Base-by-base conservation (phyloP, 495 filamentous ascomycete genomes). In the Xylaria intraflava region DNA sequence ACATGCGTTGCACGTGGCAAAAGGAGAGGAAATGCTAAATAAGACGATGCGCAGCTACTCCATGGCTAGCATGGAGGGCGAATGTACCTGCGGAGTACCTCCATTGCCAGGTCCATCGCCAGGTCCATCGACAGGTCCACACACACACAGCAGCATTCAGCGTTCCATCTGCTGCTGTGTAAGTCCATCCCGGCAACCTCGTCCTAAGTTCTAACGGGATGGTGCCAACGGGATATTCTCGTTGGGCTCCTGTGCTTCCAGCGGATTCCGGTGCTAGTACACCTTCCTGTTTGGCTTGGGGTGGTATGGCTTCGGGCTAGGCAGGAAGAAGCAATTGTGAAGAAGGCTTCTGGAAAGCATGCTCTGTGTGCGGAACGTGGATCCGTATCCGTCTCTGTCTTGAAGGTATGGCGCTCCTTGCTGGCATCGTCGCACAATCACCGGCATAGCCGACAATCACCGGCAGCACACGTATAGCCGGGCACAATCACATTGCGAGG, bases 1-100 rank as follows among this genome's bases (percentile, higher is more conserved):
- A 27, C 49, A 51, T 51, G 38, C 27, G 26, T 51, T 17, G 38
- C 49, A 51, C 49, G 49, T 51, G 49, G 49, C 49, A 20, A 42
- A 20, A 17, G 17, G 17, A 30, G n/a, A 33, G 14, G 12, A 30
- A 45, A 26, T 0, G 26, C 12, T 14, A 26, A 26, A 23, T 9
- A 22, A 2, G 17, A 23, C 10, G 5, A 5, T 24, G 23, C 17
- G 22, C 10, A 22, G 45, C 7, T 19, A 17, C 11, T 47, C 20
- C 19, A 35, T 12, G 29, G 16, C 2, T 22, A 46, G 26, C 23
- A 16, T 8, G 1, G 11, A 3, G 23, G 19, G 16, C 22, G n/a
- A n/a, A n/a, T n/a, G n/a, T n/a, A n/a, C n/a, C n/a, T n/a, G n/a
- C n/a, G n/a, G n/a, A n/a, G n/a, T n/a, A n/a, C n/a, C n/a, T n/a